These are phyloP conservation scores for Acacia crassicarpa DNA, from an alignment of 306 rosid genomes.

Conservation along the genomic window DNA sequence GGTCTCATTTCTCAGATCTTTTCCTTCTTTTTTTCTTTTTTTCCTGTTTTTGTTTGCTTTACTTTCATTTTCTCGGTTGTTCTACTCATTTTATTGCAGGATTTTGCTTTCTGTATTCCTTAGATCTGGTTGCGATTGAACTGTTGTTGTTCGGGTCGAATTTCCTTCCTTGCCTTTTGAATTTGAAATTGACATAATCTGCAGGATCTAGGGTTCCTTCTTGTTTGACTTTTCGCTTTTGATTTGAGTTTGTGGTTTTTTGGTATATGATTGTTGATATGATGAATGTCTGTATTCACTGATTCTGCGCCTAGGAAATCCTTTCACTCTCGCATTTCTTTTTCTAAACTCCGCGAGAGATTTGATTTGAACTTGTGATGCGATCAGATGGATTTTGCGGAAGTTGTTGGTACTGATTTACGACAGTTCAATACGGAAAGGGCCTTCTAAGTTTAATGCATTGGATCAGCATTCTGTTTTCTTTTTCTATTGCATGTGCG, in stretches of 20 bases:
- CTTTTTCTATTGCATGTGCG: neutral
- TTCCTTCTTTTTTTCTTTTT: neutral
- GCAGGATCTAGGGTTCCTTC: slow-evolving; percentile 37
- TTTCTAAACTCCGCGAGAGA: neutral
- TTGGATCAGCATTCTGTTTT: neutral
- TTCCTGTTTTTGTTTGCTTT: neutral
- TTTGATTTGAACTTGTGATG: slow-evolving; percentile 15
- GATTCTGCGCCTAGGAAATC: neutral
- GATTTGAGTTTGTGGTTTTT: neutral
- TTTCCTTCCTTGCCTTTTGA: neutral
- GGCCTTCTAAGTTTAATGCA: neutral
- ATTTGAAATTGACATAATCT: neutral
- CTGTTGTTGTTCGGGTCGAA: neutral
- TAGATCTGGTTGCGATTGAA: slow-evolving; percentile 33
- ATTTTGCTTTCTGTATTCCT: neutral
- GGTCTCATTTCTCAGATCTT: slow-evolving; percentile 63
- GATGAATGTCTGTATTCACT: neutral
- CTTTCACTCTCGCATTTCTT: neutral
- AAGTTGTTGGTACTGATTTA: neutral
- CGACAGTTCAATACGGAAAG: neutral
- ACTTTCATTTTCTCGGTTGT: too few species aligned
- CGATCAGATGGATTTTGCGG: slow-evolving; percentile 11
- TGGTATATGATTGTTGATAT: slow-evolving; percentile 2
- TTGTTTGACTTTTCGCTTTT: slow-evolving; percentile 31
- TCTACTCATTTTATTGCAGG: neutral